Percentiles rank a stretch among this genome's conserved stretches.
These are phyloP conservation scores for Ceratobasidium sp. DNA, from an alignment of 1,284 basidiomycete genomes.

Conservation along the genomic window DNA sequence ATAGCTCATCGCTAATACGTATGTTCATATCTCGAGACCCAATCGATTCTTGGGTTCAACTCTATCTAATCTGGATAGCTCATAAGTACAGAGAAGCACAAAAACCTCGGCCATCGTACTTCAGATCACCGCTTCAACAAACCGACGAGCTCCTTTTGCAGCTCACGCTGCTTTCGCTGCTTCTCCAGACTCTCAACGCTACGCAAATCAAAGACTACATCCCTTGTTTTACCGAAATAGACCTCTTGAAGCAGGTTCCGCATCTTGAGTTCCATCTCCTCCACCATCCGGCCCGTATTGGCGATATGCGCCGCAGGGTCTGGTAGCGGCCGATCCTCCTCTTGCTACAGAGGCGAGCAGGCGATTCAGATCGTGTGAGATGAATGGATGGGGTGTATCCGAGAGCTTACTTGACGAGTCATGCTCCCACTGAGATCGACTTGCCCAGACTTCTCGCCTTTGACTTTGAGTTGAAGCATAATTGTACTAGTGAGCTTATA, in stretches of 20 bases:
- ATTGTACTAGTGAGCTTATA: constrained; percentile 98
- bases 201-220: constrained; percentile 91
- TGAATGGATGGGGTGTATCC: neutral
- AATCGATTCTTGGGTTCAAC: constrained; percentile 8
- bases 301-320: constrained; percentile 84
- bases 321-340: constrained; percentile 85
- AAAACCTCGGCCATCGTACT: neutral
- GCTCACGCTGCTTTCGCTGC: constrained; percentile 79
- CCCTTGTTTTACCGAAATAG: constrained; percentile 98
- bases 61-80: constrained; percentile 24
- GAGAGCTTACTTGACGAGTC: constrained; percentile 84
- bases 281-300: constrained; percentile 94
- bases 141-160: constrained; percentile 96
- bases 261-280: constrained; percentile 99
- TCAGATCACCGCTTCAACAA: constrained; percentile 66
- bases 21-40: constrained; percentile 18
- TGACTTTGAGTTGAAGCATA: constrained; percentile 80
- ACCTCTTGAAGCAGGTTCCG: constrained; percentile 95
- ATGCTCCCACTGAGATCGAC: constrained; percentile 93
- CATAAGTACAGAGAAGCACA: constrained; percentile 19
- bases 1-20: constrained; percentile 1
- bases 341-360: constrained; percentile 65
- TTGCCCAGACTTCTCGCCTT: constrained; percentile 64
- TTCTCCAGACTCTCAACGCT: constrained; percentile 88
- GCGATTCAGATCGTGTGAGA: constrained; percentile 20